A percentile compares a stretch with the other conserved stretches of the same genome.
Evolutionary conservation across 495 filamentous ascomycete species (phyloP).

Genomic region (Collariella sp.): DNA sequence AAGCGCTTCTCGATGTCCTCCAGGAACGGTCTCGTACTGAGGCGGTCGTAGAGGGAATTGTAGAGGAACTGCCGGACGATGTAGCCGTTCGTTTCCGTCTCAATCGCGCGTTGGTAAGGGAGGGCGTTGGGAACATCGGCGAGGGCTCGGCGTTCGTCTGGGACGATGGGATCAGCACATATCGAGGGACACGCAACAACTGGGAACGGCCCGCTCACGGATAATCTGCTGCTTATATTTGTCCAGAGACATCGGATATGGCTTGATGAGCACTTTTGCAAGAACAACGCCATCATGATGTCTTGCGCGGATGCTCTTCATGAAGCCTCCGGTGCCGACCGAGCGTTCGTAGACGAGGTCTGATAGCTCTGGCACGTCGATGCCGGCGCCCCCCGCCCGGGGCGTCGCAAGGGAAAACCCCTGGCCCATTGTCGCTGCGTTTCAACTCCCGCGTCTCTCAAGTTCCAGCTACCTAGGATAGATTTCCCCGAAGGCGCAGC

Average conservation of each 20-base stretch:
- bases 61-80: conserved; percentile 94
- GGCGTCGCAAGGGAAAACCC: conserved; percentile 87
- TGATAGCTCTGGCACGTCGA: conserved; percentile 85
- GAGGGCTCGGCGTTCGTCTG: conserved; percentile 73
- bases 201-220: conserved; percentile 42
- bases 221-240: conserved; percentile 66
- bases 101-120: conserved; percentile 78
- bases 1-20: conserved; percentile 99
- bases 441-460: conserved; percentile 4
- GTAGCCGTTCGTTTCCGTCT: conserved; percentile 84
- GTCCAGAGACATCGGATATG: conserved; percentile 68
- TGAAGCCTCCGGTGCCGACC: conserved; percentile 87
- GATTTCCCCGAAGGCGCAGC: not conserved
- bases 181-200: not conserved
- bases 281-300: conserved; percentile 84
- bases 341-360: conserved; percentile 89
- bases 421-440: conserved; percentile 69
- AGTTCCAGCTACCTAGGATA: conserved; percentile 12
- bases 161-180: conserved; percentile 12
- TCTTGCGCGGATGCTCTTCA: conserved; percentile 89
- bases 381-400: conserved; percentile 80
- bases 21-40: conserved; percentile 92
- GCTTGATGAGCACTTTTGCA: conserved; percentile 91
- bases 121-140: conserved; percentile 84
- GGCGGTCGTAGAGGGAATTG: conserved; percentile 93